phyloP scores from a whole-genome alignment of 106 monocot species.

The Hemerocallis citrina region DNA sequence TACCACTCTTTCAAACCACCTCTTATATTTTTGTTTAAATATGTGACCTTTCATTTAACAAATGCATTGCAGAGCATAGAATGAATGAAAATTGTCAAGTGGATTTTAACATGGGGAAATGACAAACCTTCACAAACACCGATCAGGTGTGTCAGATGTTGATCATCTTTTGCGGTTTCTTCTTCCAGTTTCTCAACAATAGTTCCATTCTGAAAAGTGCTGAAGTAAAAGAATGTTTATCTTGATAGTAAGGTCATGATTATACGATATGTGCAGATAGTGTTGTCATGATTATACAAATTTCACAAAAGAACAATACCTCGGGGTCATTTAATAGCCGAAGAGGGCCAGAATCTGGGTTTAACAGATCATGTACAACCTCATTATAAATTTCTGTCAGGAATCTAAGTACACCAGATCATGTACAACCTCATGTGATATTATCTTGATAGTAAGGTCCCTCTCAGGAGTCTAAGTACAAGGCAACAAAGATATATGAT shows the following conservation, averaged over 20 bases:
- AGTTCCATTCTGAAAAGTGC: conserved; percentile 70
- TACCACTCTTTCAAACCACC: no score
- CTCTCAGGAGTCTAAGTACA: conserved; percentile 57
- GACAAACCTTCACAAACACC: conserved; percentile 78
- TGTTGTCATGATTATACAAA: neutral
- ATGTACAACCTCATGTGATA: no score
- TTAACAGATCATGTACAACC: conserved; percentile 75
- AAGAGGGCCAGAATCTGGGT: conserved; percentile 81
- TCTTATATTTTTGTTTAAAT: no score
- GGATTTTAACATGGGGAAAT: neutral
- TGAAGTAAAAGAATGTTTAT: neutral
- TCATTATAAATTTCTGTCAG: conserved; percentile 99
- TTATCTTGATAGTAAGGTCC: conserved; percentile 63
- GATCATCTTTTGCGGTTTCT: conserved; percentile 67
- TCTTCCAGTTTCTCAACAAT: conserved; percentile 90
- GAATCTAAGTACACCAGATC: no score
- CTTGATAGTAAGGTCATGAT: no score
- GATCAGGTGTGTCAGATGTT: conserved; percentile 75
- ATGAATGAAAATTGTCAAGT: neutral
- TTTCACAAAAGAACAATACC: conserved; percentile 27
- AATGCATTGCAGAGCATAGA: neutral
- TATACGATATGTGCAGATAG: neutral
- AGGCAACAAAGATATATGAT: neutral
- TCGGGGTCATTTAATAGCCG: conserved; percentile 95
- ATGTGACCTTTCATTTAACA: no score